Evolutionary conservation across 768 basidiomycete species (phyloP).

Genomic region (Tulasnella sp.): DNA sequence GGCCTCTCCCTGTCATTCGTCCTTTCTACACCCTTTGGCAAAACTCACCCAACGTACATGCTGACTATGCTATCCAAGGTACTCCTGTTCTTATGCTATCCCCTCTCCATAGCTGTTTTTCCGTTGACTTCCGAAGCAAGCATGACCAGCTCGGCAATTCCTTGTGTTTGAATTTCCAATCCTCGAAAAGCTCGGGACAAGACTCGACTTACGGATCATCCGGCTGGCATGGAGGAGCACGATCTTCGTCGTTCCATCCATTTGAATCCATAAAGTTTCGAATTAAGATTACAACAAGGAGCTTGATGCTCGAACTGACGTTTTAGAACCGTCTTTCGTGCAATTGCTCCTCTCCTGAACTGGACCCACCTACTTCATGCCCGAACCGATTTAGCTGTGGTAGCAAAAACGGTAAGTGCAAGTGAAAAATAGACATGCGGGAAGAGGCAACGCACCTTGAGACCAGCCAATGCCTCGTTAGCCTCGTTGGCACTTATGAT

Average conservation of each 20-base stretch:
- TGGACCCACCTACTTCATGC: conserved; percentile 29
- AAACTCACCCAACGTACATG: conserved; percentile 47
- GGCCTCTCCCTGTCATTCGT: conserved; percentile 51
- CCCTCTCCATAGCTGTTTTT: conserved; percentile 37
- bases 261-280: conserved; percentile 45
- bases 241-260: conserved; percentile 51
- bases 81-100: too few relatives aligned
- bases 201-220: conserved; percentile 50
- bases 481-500: conserved; percentile 10
- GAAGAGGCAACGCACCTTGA: neutral
- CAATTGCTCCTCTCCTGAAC: neutral
- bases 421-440: neutral
- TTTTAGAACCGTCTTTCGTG: conserved; percentile 18
- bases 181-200: conserved; percentile 49
- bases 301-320: neutral
- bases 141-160: conserved; percentile 53
- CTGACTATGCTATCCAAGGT: conserved; percentile 52
- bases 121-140: conserved; percentile 50
- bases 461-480: neutral
- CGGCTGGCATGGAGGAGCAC: conserved; percentile 54
- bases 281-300: neutral
- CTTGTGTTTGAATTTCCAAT: conserved; percentile 50
- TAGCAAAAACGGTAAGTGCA: neutral
- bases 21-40: conserved; percentile 54
- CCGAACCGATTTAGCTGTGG: conserved; percentile 19